These are phyloP conservation scores for Chaetomium fimeti DNA, from an alignment of 495 filamentous ascomycete genomes.

Conservation along the genomic window DNA sequence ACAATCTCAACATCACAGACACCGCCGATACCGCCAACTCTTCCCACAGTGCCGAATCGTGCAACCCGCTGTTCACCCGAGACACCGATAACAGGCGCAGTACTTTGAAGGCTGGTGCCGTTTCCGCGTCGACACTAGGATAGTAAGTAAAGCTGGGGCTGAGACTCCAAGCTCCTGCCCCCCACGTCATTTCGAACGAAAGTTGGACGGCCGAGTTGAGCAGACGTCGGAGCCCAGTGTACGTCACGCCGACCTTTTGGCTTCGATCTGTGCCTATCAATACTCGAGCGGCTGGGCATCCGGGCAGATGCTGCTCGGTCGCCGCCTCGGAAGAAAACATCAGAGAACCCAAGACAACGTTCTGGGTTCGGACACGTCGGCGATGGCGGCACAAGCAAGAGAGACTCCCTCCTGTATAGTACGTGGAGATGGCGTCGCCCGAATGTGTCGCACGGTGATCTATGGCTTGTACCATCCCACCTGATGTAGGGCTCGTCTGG, in stretches of 20 bases:
- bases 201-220: neutral
- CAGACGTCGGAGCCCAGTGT: neutral
- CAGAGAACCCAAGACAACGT: neutral
- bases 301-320: neutral
- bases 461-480: too few relatives aligned
- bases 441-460: neutral
- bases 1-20: neutral
- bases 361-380: neutral
- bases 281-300: neutral
- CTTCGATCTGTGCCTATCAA: neutral
- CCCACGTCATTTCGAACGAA: neutral
- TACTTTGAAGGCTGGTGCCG: neutral
- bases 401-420: neutral
- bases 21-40: neutral
- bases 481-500: neutral
- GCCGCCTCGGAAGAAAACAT: neutral
- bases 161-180: neutral
- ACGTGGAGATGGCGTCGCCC: neutral
- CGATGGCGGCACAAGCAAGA: neutral
- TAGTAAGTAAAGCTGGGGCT: slow-evolving; percentile 7
- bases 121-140: neutral
- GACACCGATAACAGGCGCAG: neutral
- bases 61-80: too few relatives aligned
- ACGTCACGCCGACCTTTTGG: neutral
- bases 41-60: neutral